Evolutionary conservation across 345 rosid genomes (phyloP).

Genomic region (Turritis glabra): DNA sequence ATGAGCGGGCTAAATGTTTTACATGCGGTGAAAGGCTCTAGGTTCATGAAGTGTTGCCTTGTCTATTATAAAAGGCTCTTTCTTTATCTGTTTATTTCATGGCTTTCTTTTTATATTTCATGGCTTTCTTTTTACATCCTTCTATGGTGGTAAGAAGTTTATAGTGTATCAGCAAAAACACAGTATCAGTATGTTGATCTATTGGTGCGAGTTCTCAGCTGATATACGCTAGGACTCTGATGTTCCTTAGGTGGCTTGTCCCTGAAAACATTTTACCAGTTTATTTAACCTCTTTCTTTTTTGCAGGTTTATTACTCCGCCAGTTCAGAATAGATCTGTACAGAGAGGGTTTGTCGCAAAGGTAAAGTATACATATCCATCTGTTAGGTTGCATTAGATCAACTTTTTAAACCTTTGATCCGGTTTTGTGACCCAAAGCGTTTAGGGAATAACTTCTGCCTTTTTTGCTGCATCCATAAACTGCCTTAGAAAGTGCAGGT

Average conservation of each 20-base stretch:
- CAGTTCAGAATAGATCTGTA: slow-evolving; percentile 39
- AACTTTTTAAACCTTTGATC: neutral
- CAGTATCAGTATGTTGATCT: slow-evolving; percentile 4
- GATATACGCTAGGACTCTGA: neutral
- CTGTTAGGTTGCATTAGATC: neutral
- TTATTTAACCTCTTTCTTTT: neutral
- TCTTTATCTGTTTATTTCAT: slow-evolving; percentile 39
- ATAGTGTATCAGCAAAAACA: neutral
- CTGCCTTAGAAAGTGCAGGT: neutral
- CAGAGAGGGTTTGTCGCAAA: slow-evolving; percentile 42
- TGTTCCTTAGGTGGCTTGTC: neutral
- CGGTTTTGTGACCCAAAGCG: too few relatives aligned
- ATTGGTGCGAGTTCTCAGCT: slow-evolving; percentile 5
- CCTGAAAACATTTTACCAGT: neutral
- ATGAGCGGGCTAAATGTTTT: neutral
- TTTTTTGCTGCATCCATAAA: neutral
- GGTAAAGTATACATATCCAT: slow-evolving; percentile 43
- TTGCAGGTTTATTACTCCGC: slow-evolving; percentile 55
- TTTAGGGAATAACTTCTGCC: neutral
- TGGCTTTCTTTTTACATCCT: slow-evolving; percentile 33
- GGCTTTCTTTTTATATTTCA: slow-evolving; percentile 33
- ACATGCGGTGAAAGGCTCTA: neutral
- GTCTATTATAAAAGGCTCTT: slow-evolving; percentile 36
- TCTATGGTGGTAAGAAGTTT: slow-evolving; percentile 36
- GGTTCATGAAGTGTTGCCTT: slow-evolving; percentile 16